Conservation (phyloP, 805 yeast species). For the Candida chauliodis region DNA sequence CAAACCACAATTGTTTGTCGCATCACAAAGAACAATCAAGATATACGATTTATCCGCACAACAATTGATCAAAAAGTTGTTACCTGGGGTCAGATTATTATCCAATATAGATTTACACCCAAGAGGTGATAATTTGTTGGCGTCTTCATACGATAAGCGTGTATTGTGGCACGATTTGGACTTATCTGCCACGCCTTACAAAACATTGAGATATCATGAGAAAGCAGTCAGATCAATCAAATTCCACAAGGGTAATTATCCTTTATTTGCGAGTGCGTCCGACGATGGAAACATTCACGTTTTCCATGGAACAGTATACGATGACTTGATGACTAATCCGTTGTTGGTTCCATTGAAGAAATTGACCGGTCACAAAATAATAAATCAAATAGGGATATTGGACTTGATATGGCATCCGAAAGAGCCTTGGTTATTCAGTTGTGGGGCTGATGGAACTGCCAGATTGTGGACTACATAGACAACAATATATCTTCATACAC, state of each 20-base stretch:
- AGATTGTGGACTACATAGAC: slow-evolving; percentile 87
- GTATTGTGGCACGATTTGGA: slow-evolving; percentile 98
- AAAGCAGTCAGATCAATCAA: slow-evolving; percentile 87
- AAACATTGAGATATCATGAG: slow-evolving; percentile 91
- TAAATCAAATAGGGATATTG: slow-evolving; percentile 80
- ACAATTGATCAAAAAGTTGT: slow-evolving; percentile 71
- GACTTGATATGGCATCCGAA: slow-evolving; percentile 93
- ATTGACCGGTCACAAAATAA: slow-evolving; percentile 81
- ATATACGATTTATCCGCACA: slow-evolving; percentile 89
- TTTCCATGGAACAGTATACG: slow-evolving; percentile 95
- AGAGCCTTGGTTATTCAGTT: slow-evolving; percentile 96
- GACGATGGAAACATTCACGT: slow-evolving; percentile 93
- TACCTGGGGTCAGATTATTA: slow-evolving; percentile 96
- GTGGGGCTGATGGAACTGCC: slow-evolving; percentile 96
- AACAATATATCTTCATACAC: too few species aligned
- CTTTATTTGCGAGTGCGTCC: slow-evolving; percentile 89
- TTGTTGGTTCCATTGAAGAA: slow-evolving; percentile 93
- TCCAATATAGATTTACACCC: slow-evolving; percentile 92
- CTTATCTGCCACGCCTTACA: slow-evolving; percentile 83
- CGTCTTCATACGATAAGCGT: slow-evolving; percentile 90
- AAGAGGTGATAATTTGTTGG: slow-evolving; percentile 89
- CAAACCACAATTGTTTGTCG: slow-evolving; percentile 89
- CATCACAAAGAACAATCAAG: slow-evolving; percentile 88
- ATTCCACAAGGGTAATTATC: slow-evolving; percentile 82
- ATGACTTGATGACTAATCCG: slow-evolving; percentile 92